Percentiles rank a stretch among this genome's conserved stretches.
phyloP scores from a whole-genome alignment of 2,329 filamentous ascomycete species.

The Fusarium stilboides region DNA sequence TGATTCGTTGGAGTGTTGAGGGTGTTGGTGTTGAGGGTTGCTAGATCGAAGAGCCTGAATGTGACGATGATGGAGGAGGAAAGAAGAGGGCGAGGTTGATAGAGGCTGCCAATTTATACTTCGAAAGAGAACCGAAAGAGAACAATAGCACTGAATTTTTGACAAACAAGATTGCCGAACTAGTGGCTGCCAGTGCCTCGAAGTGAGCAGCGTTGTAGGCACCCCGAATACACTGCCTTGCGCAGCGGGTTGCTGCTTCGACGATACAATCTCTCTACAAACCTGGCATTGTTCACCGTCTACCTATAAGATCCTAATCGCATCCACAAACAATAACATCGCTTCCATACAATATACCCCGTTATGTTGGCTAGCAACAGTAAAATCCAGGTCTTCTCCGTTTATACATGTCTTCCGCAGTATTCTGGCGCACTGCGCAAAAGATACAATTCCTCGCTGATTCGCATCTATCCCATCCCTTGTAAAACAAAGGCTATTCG shows the following conservation, averaged over 20 bases:
- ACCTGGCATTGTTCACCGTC: conserved; percentile 3
- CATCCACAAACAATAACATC: neutral
- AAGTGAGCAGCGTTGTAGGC: neutral
- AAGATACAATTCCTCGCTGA: conserved; percentile 14
- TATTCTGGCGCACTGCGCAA: conserved; percentile 3
- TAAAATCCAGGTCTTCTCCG: neutral
- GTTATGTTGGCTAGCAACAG: neutral
- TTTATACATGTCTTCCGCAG: conserved; percentile 13
- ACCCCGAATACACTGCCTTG: neutral
- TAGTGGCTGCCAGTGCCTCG: neutral
- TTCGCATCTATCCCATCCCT: conserved; percentile 8
- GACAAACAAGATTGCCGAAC: neutral
- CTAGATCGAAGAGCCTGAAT: neutral
- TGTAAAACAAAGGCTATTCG: conserved; percentile 5
- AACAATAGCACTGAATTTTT: conserved; percentile 2
- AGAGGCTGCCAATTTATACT: conserved; percentile 8
- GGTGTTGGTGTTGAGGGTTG: neutral
- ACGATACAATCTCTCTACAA: neutral
- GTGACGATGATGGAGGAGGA: neutral
- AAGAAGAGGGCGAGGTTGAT: neutral
- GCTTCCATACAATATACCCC: neutral
- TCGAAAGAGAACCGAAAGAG: neutral
- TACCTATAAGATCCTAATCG: neutral
- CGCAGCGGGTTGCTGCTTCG: neutral
- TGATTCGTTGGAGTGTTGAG: neutral